These are phyloP conservation scores for Apiospora sp. DNA, from an alignment of 2,329 filamentous ascomycete species.

Conservation along the genomic window DNA sequence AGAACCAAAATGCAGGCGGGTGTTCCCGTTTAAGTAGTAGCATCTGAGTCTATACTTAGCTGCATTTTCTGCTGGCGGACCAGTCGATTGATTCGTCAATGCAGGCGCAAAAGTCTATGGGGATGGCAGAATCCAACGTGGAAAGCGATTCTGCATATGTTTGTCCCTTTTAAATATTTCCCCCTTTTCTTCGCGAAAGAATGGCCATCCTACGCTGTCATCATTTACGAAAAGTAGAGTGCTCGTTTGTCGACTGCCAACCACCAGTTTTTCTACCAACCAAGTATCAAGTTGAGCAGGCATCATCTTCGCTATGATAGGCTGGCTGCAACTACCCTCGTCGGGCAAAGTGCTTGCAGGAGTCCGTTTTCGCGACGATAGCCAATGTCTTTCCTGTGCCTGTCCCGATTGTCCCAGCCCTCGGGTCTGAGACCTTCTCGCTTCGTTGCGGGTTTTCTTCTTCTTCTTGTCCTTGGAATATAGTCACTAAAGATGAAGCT, in stretches of 20 bases:
- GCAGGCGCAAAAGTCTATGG: not conserved
- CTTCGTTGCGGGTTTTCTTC: slow-evolving; percentile 6
- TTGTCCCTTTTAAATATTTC: not conserved
- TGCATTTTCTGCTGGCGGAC: not conserved
- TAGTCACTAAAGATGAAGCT: slow-evolving; percentile 11
- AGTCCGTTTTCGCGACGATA: slow-evolving; percentile 25
- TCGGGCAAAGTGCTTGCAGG: slow-evolving; percentile 17
- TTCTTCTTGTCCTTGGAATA: slow-evolving; percentile 7
- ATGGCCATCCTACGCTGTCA: not conserved
- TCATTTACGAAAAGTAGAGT: not conserved
- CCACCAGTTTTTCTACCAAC: not conserved
- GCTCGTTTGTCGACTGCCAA: slow-evolving; percentile 2
- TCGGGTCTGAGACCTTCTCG: slow-evolving; percentile 15
- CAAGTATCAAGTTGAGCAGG: not conserved
- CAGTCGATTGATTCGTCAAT: not conserved
- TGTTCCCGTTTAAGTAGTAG: not conserved
- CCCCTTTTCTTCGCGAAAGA: not conserved
- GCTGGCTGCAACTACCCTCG: slow-evolving; percentile 15
- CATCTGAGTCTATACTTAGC: not conserved
- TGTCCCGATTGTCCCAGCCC: slow-evolving; percentile 27
- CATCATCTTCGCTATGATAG: not conserved
- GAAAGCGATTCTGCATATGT: not conserved
- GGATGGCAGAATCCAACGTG: not conserved
- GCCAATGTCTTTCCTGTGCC: slow-evolving; percentile 25
- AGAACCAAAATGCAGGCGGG: not conserved